phyloP scores from a whole-genome alignment of 1,284 basidiomycete genomes.

The Trametes versicolor region DNA sequence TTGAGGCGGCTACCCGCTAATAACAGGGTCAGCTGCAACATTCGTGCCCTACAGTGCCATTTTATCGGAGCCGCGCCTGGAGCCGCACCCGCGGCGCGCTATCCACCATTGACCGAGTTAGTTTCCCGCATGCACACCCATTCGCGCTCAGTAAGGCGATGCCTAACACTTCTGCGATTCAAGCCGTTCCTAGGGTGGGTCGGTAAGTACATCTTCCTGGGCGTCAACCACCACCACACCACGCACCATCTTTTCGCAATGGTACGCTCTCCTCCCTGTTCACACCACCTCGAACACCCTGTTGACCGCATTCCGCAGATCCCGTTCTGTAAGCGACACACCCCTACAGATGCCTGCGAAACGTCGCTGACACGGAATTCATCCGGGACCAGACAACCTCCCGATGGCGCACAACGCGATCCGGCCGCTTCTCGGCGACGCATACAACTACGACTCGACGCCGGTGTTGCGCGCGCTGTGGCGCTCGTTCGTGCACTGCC shows the following conservation, averaged over 20 bases:
- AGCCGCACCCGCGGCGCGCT: slow-evolving; percentile 62
- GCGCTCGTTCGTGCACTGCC: slow-evolving; percentile 61
- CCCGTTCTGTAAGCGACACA: neutral
- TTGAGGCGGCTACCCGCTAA: too few species aligned
- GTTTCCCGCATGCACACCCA: slow-evolving; percentile 43
- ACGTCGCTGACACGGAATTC: slow-evolving; percentile 54
- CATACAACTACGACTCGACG: slow-evolving; percentile 55
- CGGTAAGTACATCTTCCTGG: slow-evolving; percentile 45
- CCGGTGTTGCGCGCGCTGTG: slow-evolving; percentile 46
- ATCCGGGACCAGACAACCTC: slow-evolving; percentile 55
- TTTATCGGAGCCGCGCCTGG: slow-evolving; percentile 54
- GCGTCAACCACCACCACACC: slow-evolving; percentile 44
- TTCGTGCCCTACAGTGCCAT: slow-evolving; percentile 50
- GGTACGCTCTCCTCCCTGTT: slow-evolving; percentile 36
- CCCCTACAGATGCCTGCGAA: slow-evolving; percentile 34
- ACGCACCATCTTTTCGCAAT: slow-evolving; percentile 51
- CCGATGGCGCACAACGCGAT: slow-evolving; percentile 50
- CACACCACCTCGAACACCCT: slow-evolving; percentile 25
- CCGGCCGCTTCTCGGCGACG: slow-evolving; percentile 46
- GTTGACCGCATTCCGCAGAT: too few species aligned
- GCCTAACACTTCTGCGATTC: neutral
- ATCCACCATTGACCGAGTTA: slow-evolving; percentile 62
- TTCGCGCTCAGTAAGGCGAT: neutral
- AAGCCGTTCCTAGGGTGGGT: slow-evolving; percentile 48
- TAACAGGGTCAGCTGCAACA: slow-evolving; percentile 52